Percentiles rank a stretch among this genome's conserved stretches.
Evolutionary conservation across 1,284 basidiomycete genomes (phyloP).

Genomic region (Pascua sp.): DNA sequence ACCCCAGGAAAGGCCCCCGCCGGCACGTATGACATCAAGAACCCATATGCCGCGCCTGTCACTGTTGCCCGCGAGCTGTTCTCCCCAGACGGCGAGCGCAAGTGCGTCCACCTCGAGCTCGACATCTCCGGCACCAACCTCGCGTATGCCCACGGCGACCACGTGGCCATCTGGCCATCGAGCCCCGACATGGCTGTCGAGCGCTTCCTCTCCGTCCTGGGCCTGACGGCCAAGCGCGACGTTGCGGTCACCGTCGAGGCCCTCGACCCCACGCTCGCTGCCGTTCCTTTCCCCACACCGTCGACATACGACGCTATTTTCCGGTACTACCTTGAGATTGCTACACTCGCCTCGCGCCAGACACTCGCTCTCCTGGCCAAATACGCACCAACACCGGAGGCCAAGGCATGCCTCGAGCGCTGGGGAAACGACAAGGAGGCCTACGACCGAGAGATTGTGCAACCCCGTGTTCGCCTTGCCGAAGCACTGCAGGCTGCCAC

Average conservation of each 20-base stretch:
- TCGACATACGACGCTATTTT: constrained; percentile 92
- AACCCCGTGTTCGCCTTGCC: constrained; percentile 81
- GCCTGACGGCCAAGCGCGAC: constrained; percentile 68
- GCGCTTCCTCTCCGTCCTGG: constrained; percentile 78
- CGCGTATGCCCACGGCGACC: constrained; percentile 96
- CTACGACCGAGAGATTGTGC: constrained; percentile 69
- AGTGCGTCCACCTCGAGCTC: constrained; percentile 93
- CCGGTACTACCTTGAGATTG: constrained; percentile 95
- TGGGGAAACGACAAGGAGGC: constrained; percentile 82
- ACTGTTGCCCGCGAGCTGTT: constrained; percentile 78
- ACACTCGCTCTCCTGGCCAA: constrained; percentile 79
- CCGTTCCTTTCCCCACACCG: constrained; percentile 98
- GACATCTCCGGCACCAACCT: constrained; percentile 91
- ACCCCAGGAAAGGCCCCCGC: constrained; percentile 54
- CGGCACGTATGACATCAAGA: constrained; percentile 71
- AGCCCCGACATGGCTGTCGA: constrained; percentile 91
- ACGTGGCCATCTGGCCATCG: constrained; percentile 93
- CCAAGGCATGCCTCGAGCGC: constrained; percentile 68
- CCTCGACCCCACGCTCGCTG: constrained; percentile 91
- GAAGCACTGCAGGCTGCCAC: constrained; percentile 81
- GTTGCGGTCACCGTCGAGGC: constrained; percentile 86
- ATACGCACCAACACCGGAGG: constrained; percentile 77
- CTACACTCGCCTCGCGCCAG: constrained; percentile 87
- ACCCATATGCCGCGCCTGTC: constrained; percentile 88
- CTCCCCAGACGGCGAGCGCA: constrained; percentile 67